Evolutionary conservation across 805 yeast species (phyloP).

Genomic region (Lachancea fermentati): DNA sequence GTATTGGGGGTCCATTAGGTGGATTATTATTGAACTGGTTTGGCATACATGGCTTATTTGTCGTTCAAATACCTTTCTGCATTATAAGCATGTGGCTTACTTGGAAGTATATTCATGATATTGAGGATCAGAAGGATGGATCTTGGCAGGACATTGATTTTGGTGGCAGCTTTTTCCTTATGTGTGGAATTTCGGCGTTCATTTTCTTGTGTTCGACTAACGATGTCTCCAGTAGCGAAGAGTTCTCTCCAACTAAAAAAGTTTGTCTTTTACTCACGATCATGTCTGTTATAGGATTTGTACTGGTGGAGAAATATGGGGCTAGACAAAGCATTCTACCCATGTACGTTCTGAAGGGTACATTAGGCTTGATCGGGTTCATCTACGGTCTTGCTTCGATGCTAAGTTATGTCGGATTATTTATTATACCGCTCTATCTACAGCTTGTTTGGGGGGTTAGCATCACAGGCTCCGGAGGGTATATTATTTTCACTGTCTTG

Average conservation of each 20-base stretch:
- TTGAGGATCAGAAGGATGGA: conserved; percentile 23
- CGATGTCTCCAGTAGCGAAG: conserved; percentile 5
- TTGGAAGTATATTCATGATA: conserved; percentile 32
- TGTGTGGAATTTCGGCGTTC: conserved; percentile 32
- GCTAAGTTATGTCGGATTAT: conserved; percentile 33
- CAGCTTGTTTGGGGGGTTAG: conserved; percentile 39
- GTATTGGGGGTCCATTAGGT: conserved; percentile 42
- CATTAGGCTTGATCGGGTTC: conserved; percentile 35
- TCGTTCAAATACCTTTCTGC: conserved; percentile 37
- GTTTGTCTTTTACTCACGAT: conserved; percentile 7
- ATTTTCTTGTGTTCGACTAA: conserved; percentile 33
- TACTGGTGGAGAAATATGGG: conserved; percentile 33
- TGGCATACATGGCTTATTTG: conserved; percentile 45
- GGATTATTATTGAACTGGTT: conserved; percentile 34
- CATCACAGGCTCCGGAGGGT: conserved; percentile 36
- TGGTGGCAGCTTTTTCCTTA: conserved; percentile 36
- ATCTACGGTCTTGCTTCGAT: conserved; percentile 36
- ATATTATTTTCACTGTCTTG: conserved; percentile 38
- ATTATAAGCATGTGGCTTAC: conserved; percentile 24
- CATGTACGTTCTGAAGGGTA: conserved; percentile 35
- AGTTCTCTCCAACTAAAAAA: not conserved
- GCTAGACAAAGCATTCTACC: conserved; percentile 40
- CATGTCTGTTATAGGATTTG: conserved; percentile 19
- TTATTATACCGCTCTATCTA: conserved; percentile 38
- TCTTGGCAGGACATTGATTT: conserved; percentile 37